A percentile compares a stretch with the other conserved stretches of the same genome.
Conservation (phyloP, 2,329 filamentous ascomycete species). For the Aspergillus sp. region DNA sequence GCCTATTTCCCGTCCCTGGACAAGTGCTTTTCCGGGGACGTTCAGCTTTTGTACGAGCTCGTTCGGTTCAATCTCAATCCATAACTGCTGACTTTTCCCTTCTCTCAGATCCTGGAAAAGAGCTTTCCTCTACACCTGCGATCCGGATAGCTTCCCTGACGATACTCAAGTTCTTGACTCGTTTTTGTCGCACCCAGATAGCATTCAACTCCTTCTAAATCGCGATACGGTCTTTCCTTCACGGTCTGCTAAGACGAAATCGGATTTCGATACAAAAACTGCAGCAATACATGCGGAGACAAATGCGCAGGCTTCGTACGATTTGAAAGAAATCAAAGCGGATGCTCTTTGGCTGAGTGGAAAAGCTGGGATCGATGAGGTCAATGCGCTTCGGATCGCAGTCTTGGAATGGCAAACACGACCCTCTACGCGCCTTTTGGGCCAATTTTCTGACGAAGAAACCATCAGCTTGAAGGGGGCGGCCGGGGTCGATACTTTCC, state of each 20-base stretch:
- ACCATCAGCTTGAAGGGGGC: constrained; percentile 73
- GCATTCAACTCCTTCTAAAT: constrained; percentile 66
- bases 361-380: constrained; percentile 73
- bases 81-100: constrained; percentile 21
- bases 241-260: constrained; percentile 63
- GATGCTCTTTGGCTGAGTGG: constrained; percentile 86
- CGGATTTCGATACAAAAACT: constrained; percentile 78
- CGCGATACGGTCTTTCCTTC: constrained; percentile 68
- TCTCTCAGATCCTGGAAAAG: constrained; percentile 59
- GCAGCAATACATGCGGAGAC: constrained; percentile 81
- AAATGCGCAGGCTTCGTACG: constrained; percentile 64
- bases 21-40: constrained; percentile 78
- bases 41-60: constrained; percentile 67
- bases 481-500: constrained; percentile 64
- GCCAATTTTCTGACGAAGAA: constrained; percentile 75
- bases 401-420: constrained; percentile 82
- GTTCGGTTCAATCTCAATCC: not conserved
- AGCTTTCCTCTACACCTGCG: constrained; percentile 54
- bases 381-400: constrained; percentile 76
- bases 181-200: constrained; percentile 71
- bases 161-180: constrained; percentile 59
- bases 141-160: constrained; percentile 45
- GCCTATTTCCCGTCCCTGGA: constrained; percentile 82
- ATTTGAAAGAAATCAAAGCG: constrained; percentile 76
- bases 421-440: constrained; percentile 68